Evolutionary conservation across 2,329 filamentous ascomycete species (phyloP).

Genomic region (Colletotrichum kahawae): DNA sequence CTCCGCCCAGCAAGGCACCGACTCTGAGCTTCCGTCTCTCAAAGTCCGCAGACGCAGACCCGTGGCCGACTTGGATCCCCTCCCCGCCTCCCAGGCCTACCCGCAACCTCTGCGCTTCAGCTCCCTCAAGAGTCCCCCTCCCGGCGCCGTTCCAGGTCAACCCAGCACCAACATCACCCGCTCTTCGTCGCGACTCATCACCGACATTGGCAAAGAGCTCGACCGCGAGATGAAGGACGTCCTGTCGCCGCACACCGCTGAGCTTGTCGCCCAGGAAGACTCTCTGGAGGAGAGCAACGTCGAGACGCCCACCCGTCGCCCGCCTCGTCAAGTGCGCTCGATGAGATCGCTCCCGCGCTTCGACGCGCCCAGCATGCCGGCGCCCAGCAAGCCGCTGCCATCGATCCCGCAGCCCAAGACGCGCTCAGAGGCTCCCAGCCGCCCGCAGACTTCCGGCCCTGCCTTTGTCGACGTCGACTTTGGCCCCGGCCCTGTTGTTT

Average conservation of each 20-base stretch:
- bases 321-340: background rate
- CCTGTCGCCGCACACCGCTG: background rate
- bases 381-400: conserved; percentile 15
- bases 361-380: background rate
- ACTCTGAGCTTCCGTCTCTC: background rate
- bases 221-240: conserved; percentile 10
- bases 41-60: conserved; percentile 9
- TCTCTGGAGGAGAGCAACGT: background rate
- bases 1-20: background rate
- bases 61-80: background rate
- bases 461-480: background rate
- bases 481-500: background rate
- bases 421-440: background rate
- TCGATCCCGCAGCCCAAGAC: background rate
- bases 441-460: background rate
- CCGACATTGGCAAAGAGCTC: conserved; percentile 10
- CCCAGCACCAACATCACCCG: background rate
- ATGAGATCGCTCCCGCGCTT: background rate
- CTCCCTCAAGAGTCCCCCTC: conserved; percentile 12
- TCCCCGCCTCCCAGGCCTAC: conserved; percentile 4
- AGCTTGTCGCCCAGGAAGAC: background rate
- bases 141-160: background rate
- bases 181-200: conserved; percentile 11
- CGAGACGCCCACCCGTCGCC: conserved; percentile 7
- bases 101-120: conserved; percentile 7